Evolutionary conservation across 1,284 basidiomycete genomes (phyloP).

Genomic region (Exsudoporus floridanus): DNA sequence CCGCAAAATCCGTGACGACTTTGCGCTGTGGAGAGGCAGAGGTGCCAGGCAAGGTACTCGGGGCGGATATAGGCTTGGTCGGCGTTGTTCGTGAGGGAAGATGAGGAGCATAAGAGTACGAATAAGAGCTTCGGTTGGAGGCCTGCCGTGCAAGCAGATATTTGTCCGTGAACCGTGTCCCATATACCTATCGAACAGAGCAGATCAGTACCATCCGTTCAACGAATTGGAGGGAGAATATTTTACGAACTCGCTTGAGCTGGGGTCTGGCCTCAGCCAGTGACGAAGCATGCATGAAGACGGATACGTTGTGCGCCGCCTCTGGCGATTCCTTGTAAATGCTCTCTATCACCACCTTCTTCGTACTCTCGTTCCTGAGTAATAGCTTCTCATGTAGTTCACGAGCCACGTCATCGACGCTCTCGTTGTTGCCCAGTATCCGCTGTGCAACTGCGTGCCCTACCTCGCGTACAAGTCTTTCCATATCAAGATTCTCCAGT

Average conservation of each 20-base stretch:
- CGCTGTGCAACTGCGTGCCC: slow-evolving; percentile 91
- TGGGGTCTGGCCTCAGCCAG: slow-evolving; percentile 76
- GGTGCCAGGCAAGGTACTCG: slow-evolving; percentile 36
- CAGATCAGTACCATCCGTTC: neutral
- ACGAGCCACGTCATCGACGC: slow-evolving; percentile 93
- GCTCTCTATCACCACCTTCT: slow-evolving; percentile 94
- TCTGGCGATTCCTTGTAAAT: slow-evolving; percentile 92
- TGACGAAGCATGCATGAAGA: slow-evolving; percentile 77
- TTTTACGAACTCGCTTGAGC: slow-evolving; percentile 70
- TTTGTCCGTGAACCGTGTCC: slow-evolving; percentile 91
- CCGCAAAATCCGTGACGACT: slow-evolving; percentile 85
- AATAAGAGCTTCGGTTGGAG: slow-evolving; percentile 48
- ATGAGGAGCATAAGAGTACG: slow-evolving; percentile 42
- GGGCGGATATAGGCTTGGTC: slow-evolving; percentile 35
- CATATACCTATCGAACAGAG: slow-evolving; percentile 63
- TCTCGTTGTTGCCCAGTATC: slow-evolving; percentile 86
- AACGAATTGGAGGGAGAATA: neutral
- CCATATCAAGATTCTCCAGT: slow-evolving; percentile 98
- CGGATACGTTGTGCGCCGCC: slow-evolving; percentile 85
- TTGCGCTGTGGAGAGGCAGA: slow-evolving; percentile 72
- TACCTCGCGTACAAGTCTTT: slow-evolving; percentile 91
- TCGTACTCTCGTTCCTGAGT: slow-evolving; percentile 93
- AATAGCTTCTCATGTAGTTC: slow-evolving; percentile 91
- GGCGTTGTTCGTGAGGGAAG: slow-evolving; percentile 49
- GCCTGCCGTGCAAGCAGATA: slow-evolving; percentile 78